A percentile compares a stretch with the other conserved stretches of the same genome.
phyloP scores from a whole-genome alignment of 192 early-diverging fungal species.

The Backusella psychrophila region DNA sequence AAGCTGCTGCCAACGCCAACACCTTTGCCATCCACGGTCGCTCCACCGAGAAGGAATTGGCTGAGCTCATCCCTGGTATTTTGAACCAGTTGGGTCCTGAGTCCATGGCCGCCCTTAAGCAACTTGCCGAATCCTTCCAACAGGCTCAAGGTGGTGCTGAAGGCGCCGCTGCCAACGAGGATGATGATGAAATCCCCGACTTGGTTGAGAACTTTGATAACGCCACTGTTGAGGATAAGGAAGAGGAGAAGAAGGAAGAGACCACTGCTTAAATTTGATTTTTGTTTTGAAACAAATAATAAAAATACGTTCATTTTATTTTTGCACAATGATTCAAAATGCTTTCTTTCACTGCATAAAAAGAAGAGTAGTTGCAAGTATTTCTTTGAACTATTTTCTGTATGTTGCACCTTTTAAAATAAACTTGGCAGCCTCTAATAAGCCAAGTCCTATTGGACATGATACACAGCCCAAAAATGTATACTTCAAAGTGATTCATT shows the following conservation, averaged over 20 bases:
- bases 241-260: slow-evolving; percentile 41
- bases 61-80: slow-evolving; percentile 78
- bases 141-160: slow-evolving; percentile 53
- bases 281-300: not conserved
- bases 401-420: too few species aligned
- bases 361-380: not conserved
- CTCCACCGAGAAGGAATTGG: slow-evolving; percentile 78
- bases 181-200: slow-evolving; percentile 95
- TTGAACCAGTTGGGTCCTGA: slow-evolving; percentile 87
- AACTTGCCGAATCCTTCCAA: slow-evolving; percentile 86
- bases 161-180: slow-evolving; percentile 45
- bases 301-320: not conserved
- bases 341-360: not conserved
- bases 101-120: slow-evolving; percentile 83
- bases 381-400: not conserved
- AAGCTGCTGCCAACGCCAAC: slow-evolving; percentile 84
- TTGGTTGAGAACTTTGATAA: slow-evolving; percentile 77
- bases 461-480: not conserved
- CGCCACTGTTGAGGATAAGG: slow-evolving; percentile 45
- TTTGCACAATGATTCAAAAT: not conserved
- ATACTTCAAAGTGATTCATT: not conserved
- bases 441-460: too few species aligned
- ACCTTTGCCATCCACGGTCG: slow-evolving; percentile 93
- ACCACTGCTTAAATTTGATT: slow-evolving; percentile 13
- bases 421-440: too few species aligned